These are phyloP conservation scores for Lenwebbia sp. DNA, from an alignment of 345 rosid species.

Conservation along the genomic window DNA sequence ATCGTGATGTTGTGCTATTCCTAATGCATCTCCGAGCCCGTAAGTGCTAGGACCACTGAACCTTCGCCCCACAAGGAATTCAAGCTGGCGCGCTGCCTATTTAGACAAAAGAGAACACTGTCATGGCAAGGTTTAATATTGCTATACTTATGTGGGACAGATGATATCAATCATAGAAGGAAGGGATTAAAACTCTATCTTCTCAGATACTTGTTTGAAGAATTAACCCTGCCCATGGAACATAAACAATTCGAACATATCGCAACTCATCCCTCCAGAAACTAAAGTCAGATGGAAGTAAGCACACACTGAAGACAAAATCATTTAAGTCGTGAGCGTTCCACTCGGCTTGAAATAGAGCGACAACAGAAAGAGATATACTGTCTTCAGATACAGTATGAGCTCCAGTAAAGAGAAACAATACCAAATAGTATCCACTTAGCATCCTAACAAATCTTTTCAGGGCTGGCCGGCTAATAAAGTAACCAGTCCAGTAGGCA, in stretches of 20 bases:
- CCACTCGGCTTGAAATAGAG: not conserved
- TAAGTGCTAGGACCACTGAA: constrained; percentile 33
- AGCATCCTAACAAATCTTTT: constrained; percentile 62
- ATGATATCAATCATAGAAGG: not conserved
- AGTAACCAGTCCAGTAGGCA: constrained; percentile 90
- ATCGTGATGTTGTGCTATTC: constrained; percentile 81
- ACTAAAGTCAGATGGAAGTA: not conserved
- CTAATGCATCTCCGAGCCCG: constrained; percentile 72
- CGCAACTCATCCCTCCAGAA: not conserved
- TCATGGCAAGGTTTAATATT: not conserved
- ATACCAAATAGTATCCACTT: constrained; percentile 89
- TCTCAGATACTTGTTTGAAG: not conserved
- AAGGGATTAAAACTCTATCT: not conserved
- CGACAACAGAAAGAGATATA: not conserved
- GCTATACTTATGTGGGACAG: not conserved
- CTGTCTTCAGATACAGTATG: not conserved
- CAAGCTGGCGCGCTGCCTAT: constrained; percentile 83
- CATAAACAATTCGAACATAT: not conserved
- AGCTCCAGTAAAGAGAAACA: not conserved
- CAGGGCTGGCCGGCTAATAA: constrained; percentile 73
- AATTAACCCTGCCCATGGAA: not conserved
- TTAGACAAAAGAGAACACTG: not conserved
- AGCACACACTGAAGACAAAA: not conserved
- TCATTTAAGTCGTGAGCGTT: not conserved
- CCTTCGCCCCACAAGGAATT: constrained; percentile 58